These are phyloP conservation scores for Brachypodium distachyon DNA, from an alignment of 202 grass and related monocot species.

Conservation along the genomic window DNA sequence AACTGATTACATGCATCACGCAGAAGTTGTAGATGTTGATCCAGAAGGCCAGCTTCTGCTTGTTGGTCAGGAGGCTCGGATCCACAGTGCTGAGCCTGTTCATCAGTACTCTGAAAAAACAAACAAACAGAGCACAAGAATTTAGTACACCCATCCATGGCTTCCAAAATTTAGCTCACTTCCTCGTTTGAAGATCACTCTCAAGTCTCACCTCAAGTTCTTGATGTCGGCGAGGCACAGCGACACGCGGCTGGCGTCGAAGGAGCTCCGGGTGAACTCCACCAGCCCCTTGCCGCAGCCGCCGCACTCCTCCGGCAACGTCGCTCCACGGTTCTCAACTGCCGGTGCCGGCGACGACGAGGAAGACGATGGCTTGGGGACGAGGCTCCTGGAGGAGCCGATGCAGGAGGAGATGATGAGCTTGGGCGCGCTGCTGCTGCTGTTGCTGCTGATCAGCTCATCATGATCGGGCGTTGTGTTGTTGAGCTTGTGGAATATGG, in stretches of 20 bases:
- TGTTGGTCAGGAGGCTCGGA: slow-evolving; percentile 67
- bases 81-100: slow-evolving; percentile 47
- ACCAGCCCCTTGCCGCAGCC: slow-evolving; percentile 19
- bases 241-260: slow-evolving; percentile 45
- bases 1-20: slow-evolving; percentile 76
- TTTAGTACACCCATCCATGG: no score
- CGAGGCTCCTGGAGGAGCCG: slow-evolving; percentile 45
- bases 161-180: neutral
- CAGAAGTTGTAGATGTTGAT: slow-evolving; percentile 97
- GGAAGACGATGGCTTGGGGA: slow-evolving; percentile 20
- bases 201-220: slow-evolving; percentile 52
- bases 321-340: neutral
- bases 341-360: no score
- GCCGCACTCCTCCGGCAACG: neutral
- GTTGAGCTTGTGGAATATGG: slow-evolving; percentile 76
- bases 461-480: slow-evolving; percentile 3
- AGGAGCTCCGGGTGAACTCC: slow-evolving; percentile 42
- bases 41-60: slow-evolving; percentile 93
- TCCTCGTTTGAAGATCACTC: neutral
- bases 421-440: slow-evolving; percentile 24
- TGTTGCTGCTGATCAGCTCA: no score
- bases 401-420: slow-evolving; percentile 59
- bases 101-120: slow-evolving; percentile 51
- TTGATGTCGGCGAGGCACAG: slow-evolving; percentile 48
- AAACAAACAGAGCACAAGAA: no score